Evolutionary conservation across 371 early-diverging fungal genomes (phyloP).

Genomic region (Fennellomyces sp.): DNA sequence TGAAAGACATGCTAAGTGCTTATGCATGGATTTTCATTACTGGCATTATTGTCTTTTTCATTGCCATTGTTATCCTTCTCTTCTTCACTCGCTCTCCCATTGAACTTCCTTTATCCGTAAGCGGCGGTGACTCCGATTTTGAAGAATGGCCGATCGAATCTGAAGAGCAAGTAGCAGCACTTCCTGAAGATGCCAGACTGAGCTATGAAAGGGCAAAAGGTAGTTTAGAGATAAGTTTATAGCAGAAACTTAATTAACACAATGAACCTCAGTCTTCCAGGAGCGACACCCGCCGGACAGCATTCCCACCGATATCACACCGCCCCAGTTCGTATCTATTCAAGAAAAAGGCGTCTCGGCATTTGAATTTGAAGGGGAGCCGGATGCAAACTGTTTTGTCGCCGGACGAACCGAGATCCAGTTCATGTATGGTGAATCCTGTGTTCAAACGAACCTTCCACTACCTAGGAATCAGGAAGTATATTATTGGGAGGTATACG

Average conservation of each 20-base stretch:
- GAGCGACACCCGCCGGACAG: conserved; percentile 63
- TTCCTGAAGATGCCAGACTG: conserved; percentile 46
- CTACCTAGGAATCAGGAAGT: conserved; percentile 78
- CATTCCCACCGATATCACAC: conserved; percentile 65
- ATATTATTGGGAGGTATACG: conserved; percentile 66
- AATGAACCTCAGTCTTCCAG: conserved; percentile 52
- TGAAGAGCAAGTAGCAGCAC: conserved; percentile 32
- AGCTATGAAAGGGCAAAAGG: conserved; percentile 52
- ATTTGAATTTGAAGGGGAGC: conserved; percentile 80
- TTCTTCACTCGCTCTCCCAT: conserved; percentile 43
- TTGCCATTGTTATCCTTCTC: conserved; percentile 30
- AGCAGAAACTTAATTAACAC: no score
- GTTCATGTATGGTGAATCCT: conserved; percentile 74
- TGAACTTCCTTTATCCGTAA: conserved; percentile 28
- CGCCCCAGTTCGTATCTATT: conserved; percentile 66
- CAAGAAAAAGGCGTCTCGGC: conserved; percentile 86
- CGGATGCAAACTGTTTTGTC: conserved; percentile 68
- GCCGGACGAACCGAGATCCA: conserved; percentile 79
- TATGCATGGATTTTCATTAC: conserved; percentile 40
- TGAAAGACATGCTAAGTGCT: conserved; percentile 23
- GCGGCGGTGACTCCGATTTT: conserved; percentile 31
- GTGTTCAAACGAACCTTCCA: conserved; percentile 82
- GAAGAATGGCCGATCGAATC: conserved; percentile 40
- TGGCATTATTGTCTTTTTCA: conserved; percentile 38
- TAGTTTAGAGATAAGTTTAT: no score